Evolutionary conservation across 2,329 filamentous ascomycete species (phyloP), one percentile per base, ranked within the genome.

Genomic region (Arthroderma sp.): DNA sequence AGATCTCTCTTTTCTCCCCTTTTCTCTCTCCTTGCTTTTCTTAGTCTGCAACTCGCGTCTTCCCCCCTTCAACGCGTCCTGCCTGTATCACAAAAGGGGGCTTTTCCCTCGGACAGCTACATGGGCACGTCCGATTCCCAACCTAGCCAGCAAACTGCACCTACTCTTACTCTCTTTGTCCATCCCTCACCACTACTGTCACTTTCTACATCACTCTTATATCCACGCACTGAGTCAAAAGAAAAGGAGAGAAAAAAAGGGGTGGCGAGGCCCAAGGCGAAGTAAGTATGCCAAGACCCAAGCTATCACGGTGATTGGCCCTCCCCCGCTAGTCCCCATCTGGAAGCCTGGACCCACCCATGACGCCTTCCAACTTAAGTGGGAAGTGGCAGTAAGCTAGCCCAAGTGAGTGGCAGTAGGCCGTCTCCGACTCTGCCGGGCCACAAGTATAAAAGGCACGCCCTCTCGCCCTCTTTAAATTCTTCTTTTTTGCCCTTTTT

Each of bases 391-490:
- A n/a, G n/a, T n/a, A n/a, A n/a, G n/a, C n/a, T n/a, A n/a, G n/a
- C n/a, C 33, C 47, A 57, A 60, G 49, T 56, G 15, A 33, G 60
- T 57, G 59, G 47, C 17, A n/a, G 19, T 38, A 41, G 37, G 49
- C 23, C 39, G 17, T 44, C 19, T 2, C 41, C 17, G 41, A 44
- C 19, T 21, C 19, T 41, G 55, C 39, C 54, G 39, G 61, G 49
- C 58, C 55, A 44, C 17, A 54, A 51, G 58, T 63, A 63, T 63
- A 63, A 59, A 63, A 63, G 57, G 49, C 56, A 51, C 53, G 58
- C 58, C 54, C 54, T 58, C 59, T 57, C 60, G 56, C 59, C 35
- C 55, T 58, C 31, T 55, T 49, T 59, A 54, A 59, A 59, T 56
- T 56, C 33, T 57, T 58, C 35, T 55, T 56, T 25, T 11, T 19